Base-by-base conservation (phyloP, 2,329 filamentous ascomycete genomes). In the Penicillium vulpinum region DNA sequence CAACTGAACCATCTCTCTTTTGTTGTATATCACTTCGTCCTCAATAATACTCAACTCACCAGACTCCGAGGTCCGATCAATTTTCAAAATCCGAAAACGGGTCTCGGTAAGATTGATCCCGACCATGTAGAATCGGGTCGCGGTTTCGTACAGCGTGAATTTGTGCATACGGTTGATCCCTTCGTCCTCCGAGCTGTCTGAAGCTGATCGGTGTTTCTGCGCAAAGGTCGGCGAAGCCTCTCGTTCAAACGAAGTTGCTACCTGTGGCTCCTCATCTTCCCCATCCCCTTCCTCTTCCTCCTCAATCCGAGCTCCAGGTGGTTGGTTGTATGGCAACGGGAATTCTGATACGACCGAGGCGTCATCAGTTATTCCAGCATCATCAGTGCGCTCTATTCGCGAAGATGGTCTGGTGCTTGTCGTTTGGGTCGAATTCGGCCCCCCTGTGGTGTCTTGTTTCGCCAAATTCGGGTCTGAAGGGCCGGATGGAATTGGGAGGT, bases 111-210 rank as follows among this genome's bases (percentile, higher is more conserved):
- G 86, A 71, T 99, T 94, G 50, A 90, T 89, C 15, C 94, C 94
- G 18, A 97, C 91, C 62, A 99, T 88, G 73, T 97, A 99, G 75
- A 94, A 99, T 51, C 91, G 85, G 54, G 88, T 91, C 13, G 91
- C 90, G 3, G 94, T 99, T 78, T 99, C 94, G 75, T 99, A 97
- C 22, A 99, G 79, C n/a, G 90, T 94, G 75, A 96, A 97, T 69
- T 94, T 95, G 79, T 97, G 92, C 91, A 99, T 96, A 54, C 80
- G 80, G 56, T 77, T 79, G 43, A 82, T 75, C 2, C 79, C 78
- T 52, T 81, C 77, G 55, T 79, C 77, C 13, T 73, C 71, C 11
- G 69, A 71, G 47, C 70, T 70, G 18, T 75, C 70, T 44, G 70
- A 57, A 4, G 69, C 70, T 6, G 70, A 71, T 41, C 72, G 71